Evolutionary conservation across 2,329 filamentous ascomycete genomes (phyloP).

Genomic region (Helicocarpus griseus): DNA sequence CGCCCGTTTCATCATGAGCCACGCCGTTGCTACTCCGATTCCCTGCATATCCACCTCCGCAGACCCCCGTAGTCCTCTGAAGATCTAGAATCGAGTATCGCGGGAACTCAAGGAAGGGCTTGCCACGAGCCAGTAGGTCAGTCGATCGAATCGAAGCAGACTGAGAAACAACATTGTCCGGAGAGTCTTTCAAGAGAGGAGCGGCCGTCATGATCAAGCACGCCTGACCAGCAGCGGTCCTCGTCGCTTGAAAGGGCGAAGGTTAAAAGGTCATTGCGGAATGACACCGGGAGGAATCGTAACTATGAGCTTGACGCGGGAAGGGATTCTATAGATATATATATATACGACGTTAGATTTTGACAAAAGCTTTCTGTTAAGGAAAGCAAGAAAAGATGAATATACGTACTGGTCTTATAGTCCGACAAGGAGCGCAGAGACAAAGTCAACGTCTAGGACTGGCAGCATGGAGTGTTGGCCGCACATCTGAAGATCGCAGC

Average conservation of each 20-base stretch:
- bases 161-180: neutral
- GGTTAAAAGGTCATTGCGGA: neutral
- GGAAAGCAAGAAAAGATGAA: neutral
- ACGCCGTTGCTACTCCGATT: neutral
- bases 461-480: neutral
- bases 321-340: neutral
- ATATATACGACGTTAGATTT: neutral
- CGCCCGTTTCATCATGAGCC: neutral
- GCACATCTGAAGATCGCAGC: neutral
- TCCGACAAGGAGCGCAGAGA: neutral
- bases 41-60: neutral
- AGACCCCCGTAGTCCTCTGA: conserved; percentile 6
- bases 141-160: conserved; percentile 6
- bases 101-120: conserved; percentile 23
- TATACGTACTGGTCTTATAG: neutral
- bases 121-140: conserved; percentile 18
- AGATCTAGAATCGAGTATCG: conserved; percentile 22
- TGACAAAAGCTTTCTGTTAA: neutral
- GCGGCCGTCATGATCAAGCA: neutral
- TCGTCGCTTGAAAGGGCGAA: neutral
- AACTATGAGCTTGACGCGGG: neutral
- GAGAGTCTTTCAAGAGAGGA: neutral
- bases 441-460: neutral
- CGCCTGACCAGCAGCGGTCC: neutral
- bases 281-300: neutral